Base-by-base conservation (phyloP, 2,329 filamentous ascomycete genomes). In the Ceratocystiopsis sp. region DNA sequence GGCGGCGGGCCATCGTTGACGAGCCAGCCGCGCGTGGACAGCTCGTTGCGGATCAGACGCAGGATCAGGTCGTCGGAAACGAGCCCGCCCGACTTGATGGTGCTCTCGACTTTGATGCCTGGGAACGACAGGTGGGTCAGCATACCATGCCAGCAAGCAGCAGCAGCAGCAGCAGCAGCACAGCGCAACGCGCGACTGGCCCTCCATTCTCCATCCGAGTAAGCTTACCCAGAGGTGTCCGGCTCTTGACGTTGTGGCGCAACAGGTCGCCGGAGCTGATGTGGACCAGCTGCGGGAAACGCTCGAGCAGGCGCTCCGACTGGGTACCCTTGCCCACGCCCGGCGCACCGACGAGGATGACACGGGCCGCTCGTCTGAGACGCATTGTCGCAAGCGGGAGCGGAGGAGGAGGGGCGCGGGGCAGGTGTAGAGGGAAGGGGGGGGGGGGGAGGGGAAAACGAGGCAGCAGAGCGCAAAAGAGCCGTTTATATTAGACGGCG, bases 251-350 rank as follows among this genome's bases (percentile, higher is more conserved):
- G 79, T 96, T 93, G 57, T 85, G 78, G 49, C 91, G 80, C 46
- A 98, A 66, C 15, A 98, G 67, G 61, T 98, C 89, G 48, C 91
- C 91, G 4, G 91, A 94, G 62, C 85, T 93, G 60, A 98, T 89
- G 16, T 86, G 80, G 42, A 84, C 81, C 39, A 98, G 69, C 56
- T 95, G 83, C 4, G 87, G 84, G 57, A 91, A 98, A 51, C 83
- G 78, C 52, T 78, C 68, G 52, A 96, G 78, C 49, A 98, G 69
- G 48, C 91, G 78, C 60, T 93, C 84, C 42, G 84, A 85, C 66
- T 98, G 91, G 3, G 91, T 98, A 49, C 89, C 91, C 62, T 98
- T 98, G 49, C 91, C 91, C 45, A 94, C 91, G 46, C 87, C 87
- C n/a, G 91, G 91, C 42, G 89, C 87, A 53, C 91, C 91, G 54